Percentiles rank a stretch among this genome's conserved stretches.
Conservation (phyloP, 2,329 filamentous ascomycete genomes). For the Ophiocordyceps camponoti-saundersi region DNA sequence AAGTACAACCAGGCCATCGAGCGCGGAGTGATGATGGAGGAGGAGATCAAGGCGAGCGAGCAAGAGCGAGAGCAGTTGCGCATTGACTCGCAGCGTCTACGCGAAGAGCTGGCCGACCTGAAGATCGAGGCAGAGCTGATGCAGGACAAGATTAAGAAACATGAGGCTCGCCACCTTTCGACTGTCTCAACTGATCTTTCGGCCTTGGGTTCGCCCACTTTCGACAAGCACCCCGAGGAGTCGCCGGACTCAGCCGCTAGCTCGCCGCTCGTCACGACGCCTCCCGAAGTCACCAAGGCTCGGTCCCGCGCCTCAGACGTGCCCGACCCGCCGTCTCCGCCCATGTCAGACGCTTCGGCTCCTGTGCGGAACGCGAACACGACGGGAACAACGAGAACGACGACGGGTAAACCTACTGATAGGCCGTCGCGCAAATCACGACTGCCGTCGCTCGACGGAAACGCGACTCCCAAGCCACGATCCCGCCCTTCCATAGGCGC, state of each 20-base stretch:
- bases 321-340: slow-evolving; percentile 80
- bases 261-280: slow-evolving; percentile 78
- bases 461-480: slow-evolving; percentile 39
- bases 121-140: slow-evolving; percentile 91
- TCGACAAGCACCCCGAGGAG: slow-evolving; percentile 50
- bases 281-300: slow-evolving; percentile 52
- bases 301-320: slow-evolving; percentile 45
- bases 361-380: slow-evolving; percentile 35
- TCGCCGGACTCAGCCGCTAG: slow-evolving; percentile 79
- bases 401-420: slow-evolving; percentile 8
- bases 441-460: slow-evolving; percentile 36
- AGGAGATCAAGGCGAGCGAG: slow-evolving; percentile 81
- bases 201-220: slow-evolving; percentile 51
- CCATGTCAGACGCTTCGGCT: slow-evolving; percentile 71
- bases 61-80: slow-evolving; percentile 78
- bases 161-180: slow-evolving; percentile 39
- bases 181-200: slow-evolving; percentile 45
- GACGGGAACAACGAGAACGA: slow-evolving; percentile 19
- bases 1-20: slow-evolving; percentile 96
- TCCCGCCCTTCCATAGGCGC: slow-evolving; percentile 21
- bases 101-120: slow-evolving; percentile 81
- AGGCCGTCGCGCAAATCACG: slow-evolving; percentile 26
- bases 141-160: slow-evolving; percentile 78
- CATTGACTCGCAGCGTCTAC: slow-evolving; percentile 78
- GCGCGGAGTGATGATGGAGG: slow-evolving; percentile 79